Evolutionary conservation across 352 stramenopile genomes (phyloP).

Genomic region (Globisporangium emineosum): DNA sequence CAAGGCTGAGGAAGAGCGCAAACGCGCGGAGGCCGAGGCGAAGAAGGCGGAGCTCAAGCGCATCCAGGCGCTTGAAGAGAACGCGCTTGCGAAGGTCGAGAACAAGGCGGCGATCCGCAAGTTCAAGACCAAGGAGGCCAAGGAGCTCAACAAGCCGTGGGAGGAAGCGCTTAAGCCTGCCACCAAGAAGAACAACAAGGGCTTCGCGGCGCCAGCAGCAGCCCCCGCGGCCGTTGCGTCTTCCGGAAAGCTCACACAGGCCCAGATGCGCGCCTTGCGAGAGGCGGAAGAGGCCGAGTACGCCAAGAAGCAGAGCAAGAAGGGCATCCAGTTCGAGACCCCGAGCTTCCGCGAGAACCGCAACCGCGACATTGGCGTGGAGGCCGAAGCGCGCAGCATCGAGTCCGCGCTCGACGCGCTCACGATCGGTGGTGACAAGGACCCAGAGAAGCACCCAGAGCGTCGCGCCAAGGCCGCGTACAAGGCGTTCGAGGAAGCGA

Average conservation of each 20-base stretch:
- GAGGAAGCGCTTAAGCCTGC: background rate
- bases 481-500: background rate
- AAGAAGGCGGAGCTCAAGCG: background rate
- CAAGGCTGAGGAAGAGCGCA: background rate
- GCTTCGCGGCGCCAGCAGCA: background rate
- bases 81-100: background rate
- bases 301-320: background rate
- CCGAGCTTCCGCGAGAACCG: background rate
- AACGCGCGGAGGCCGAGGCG: background rate
- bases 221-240: background rate
- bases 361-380: background rate
- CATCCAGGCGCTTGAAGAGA: background rate
- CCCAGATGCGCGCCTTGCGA: background rate
- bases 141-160: background rate
- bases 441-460: background rate
- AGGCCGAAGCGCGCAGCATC: background rate
- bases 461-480: background rate
- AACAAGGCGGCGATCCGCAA: background rate
- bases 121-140: background rate
- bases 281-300: background rate
- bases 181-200: constrained; percentile 1
- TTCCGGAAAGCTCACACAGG: background rate
- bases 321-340: background rate
- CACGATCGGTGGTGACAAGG: background rate
- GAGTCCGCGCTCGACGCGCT: background rate